phyloP scores from a whole-genome alignment of 2,329 filamentous ascomycete genomes.

The Colletotrichum sp. region DNA sequence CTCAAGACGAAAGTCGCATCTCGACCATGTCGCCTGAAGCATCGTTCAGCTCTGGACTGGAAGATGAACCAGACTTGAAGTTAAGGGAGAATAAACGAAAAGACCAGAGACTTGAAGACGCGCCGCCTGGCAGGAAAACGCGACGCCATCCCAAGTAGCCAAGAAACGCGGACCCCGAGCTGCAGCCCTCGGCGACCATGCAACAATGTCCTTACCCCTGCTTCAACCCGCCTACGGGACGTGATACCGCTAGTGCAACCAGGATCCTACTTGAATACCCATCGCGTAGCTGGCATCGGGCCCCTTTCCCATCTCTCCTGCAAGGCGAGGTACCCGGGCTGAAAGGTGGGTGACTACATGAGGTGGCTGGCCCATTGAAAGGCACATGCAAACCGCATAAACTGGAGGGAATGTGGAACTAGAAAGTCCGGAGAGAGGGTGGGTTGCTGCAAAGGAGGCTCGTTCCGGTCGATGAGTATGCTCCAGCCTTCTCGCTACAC shows the following conservation, averaged over 20 bases:
- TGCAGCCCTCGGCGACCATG: background rate
- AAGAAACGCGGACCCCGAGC: background rate
- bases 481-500: no score
- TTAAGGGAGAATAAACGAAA: background rate
- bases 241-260: background rate
- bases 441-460: background rate
- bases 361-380: background rate
- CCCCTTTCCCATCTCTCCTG: background rate
- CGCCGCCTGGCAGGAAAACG: background rate
- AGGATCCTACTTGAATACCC: background rate
- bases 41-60: rapidly evolving
- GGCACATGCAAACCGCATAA: background rate
- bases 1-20: background rate
- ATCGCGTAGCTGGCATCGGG: background rate
- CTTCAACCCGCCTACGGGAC: background rate
- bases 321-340: background rate
- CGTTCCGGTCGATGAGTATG: background rate
- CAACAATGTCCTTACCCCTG: background rate
- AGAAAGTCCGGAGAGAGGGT: background rate
- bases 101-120: background rate
- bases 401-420: background rate
- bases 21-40: rapidly evolving
- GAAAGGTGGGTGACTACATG: background rate
- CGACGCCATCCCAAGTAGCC: background rate
- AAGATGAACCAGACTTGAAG: background rate